Evolutionary conservation across 2,329 filamentous ascomycete genomes (phyloP).

Genomic region (Eurotiales sp.): DNA sequence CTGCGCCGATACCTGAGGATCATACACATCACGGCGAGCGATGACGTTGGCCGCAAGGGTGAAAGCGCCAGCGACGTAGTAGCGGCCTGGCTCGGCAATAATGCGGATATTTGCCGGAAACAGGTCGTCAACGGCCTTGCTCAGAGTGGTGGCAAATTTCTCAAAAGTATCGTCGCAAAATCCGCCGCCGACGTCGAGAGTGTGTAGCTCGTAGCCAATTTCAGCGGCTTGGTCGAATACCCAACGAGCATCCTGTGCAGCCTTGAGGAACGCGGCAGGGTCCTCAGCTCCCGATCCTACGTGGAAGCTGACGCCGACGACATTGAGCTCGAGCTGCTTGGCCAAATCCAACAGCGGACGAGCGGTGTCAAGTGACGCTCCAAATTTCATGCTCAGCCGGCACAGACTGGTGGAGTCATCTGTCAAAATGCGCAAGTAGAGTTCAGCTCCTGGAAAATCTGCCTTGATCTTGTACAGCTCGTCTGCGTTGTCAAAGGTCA

Average conservation of each 20-base stretch:
- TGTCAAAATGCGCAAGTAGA: constrained; percentile 91
- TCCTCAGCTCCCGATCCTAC: constrained; percentile 95
- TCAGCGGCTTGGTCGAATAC: constrained; percentile 82
- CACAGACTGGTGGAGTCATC: constrained; percentile 94
- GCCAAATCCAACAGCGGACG: constrained; percentile 74
- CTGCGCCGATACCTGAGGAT: constrained; percentile 50
- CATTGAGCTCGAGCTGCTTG: constrained; percentile 76
- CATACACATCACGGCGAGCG: constrained; percentile 81
- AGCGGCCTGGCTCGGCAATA: constrained; percentile 94
- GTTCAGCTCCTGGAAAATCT: constrained; percentile 81
- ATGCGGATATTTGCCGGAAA: constrained; percentile 80
- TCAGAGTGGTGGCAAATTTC: constrained; percentile 76
- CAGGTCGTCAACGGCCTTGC: constrained; percentile 76
- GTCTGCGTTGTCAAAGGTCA: constrained; percentile 99
- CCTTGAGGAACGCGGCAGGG: constrained; percentile 84
- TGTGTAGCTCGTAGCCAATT: constrained; percentile 76
- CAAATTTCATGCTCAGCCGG: constrained; percentile 95
- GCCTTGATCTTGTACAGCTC: constrained; percentile 98
- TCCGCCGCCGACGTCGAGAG: constrained; percentile 89
- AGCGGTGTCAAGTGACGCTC: constrained; percentile 80
- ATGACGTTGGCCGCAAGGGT: constrained; percentile 95
- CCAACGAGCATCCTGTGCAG: constrained; percentile 79
- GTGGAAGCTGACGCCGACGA: constrained; percentile 96
- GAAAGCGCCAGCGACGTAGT: constrained; percentile 91
- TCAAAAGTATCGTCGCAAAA: constrained; percentile 92